Conservation (phyloP, 2,329 filamentous ascomycete species). For the Arthrobotrys pseudoclavata region DNA sequence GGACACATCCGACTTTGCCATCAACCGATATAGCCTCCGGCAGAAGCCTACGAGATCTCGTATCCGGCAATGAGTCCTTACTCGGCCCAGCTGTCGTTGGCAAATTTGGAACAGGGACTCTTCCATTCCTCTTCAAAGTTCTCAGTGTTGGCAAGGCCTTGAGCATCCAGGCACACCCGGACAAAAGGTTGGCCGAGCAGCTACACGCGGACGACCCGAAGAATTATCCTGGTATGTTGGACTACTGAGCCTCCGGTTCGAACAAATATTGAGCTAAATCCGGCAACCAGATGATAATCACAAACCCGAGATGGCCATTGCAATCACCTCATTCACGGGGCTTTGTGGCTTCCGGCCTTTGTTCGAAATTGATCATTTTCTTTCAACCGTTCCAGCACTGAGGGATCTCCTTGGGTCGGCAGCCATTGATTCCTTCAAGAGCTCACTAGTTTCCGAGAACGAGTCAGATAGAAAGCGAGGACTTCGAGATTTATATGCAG, state of each 20-base stretch:
- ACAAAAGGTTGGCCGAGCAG: slow-evolving; percentile 92
- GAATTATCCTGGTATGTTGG: slow-evolving; percentile 79
- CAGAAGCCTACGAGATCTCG: slow-evolving; percentile 86
- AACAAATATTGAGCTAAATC: background rate
- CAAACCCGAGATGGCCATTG: slow-evolving; percentile 99
- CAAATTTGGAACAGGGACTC: slow-evolving; percentile 79
- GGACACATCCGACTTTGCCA: slow-evolving; percentile 94
- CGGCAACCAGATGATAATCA: slow-evolving; percentile 86
- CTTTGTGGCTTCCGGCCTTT: slow-evolving; percentile 95
- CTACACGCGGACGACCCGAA: slow-evolving; percentile 87
- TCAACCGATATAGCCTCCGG: slow-evolving; percentile 89
- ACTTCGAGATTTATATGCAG: slow-evolving; percentile 80
- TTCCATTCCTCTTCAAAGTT: slow-evolving; percentile 98
- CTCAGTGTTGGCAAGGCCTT: slow-evolving; percentile 95
- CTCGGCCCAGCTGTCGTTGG: slow-evolving; percentile 80
- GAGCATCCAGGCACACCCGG: slow-evolving; percentile 96
- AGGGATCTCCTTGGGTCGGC: slow-evolving; percentile 77
- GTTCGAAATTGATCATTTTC: slow-evolving; percentile 86
- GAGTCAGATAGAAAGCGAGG: slow-evolving; percentile 76
- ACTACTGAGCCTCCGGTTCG: background rate
- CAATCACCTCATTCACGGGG: slow-evolving; percentile 94
- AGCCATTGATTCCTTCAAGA: slow-evolving; percentile 73
- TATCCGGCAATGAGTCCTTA: slow-evolving; percentile 86
- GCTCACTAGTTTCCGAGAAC: slow-evolving; percentile 68
- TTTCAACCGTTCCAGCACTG: slow-evolving; percentile 76